phyloP scores from a whole-genome alignment of 306 rosid species.

The Boehmeria nivea region DNA sequence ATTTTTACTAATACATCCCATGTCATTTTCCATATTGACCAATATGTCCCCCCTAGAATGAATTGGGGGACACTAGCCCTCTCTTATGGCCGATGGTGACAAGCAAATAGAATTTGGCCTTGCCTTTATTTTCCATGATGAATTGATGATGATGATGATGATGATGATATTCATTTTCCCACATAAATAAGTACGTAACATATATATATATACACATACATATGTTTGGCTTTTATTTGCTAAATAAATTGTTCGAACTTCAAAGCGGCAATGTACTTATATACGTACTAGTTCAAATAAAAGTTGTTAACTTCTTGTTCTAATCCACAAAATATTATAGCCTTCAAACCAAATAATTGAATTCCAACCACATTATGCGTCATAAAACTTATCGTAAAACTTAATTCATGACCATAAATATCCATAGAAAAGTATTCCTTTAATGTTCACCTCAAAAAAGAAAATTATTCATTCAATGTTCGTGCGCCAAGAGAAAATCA shows the following conservation, averaged over 20 bases:
- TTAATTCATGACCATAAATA: too few species aligned
- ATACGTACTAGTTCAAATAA: neutral
- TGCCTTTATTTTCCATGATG: neutral
- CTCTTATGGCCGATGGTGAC: neutral
- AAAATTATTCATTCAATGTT: too few species aligned
- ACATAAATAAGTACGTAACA: neutral
- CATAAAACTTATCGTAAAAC: too few species aligned
- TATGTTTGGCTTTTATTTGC: neutral
- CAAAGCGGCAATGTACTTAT: too few species aligned
- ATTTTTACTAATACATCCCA: conserved; percentile 12
- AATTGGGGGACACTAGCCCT: neutral
- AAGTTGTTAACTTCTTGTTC: neutral
- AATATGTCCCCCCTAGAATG: too few species aligned
- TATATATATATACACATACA: too few species aligned
- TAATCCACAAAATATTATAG: too few species aligned
- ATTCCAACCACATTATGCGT: neutral
- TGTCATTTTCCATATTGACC: neutral
- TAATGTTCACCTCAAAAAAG: too few species aligned
- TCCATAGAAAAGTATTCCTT: too few species aligned
- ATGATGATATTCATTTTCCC: neutral
- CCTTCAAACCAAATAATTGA: neutral
- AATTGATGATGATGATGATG: neutral
- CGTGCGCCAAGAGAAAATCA: too few species aligned
- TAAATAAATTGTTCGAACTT: too few species aligned
- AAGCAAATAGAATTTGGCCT: conserved; percentile 2